Evolutionary conservation across 192 early-diverging fungal species (phyloP).

Genomic region (Helicostylum pulchrum): DNA sequence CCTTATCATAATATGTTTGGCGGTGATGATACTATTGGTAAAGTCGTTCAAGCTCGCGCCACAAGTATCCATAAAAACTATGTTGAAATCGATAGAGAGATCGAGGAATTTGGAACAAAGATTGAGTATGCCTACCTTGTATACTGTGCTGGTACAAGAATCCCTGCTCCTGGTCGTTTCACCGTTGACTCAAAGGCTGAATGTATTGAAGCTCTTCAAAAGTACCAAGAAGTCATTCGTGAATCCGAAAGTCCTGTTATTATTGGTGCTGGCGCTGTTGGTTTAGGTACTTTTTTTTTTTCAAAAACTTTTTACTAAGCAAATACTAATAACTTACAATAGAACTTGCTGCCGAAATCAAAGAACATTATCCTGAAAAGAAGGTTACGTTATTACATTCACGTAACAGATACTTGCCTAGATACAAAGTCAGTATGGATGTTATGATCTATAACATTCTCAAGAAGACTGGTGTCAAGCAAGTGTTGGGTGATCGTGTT

Average conservation of each 20-base stretch:
- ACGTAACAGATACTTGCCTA: slow-evolving; percentile 52
- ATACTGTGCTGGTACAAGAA: slow-evolving; percentile 49
- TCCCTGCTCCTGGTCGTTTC: slow-evolving; percentile 48
- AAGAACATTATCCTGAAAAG: slow-evolving; percentile 53
- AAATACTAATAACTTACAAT: not conserved
- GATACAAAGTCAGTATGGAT: slow-evolving; percentile 55
- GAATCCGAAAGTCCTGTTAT: slow-evolving; percentile 57
- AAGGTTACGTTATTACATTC: slow-evolving; percentile 66
- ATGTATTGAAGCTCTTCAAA: slow-evolving; percentile 38
- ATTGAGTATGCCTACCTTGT: slow-evolving; percentile 55
- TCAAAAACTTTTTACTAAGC: no score
- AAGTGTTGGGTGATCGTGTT: slow-evolving; percentile 46
- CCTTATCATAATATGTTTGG: slow-evolving; percentile 51
- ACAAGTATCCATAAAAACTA: slow-evolving; percentile 42
- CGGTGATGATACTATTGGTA: slow-evolving; percentile 34
- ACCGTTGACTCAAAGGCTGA: slow-evolving; percentile 43
- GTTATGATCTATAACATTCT: slow-evolving; percentile 54
- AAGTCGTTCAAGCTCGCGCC: slow-evolving; percentile 47
- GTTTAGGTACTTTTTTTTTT: no score
- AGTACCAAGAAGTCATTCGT: slow-evolving; percentile 53
- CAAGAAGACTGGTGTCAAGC: slow-evolving; percentile 39
- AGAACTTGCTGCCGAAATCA: slow-evolving; percentile 77
- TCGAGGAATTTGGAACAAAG: slow-evolving; percentile 43
- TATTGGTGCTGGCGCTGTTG: slow-evolving; percentile 75
- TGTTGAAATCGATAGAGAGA: slow-evolving; percentile 51